Base-by-base conservation (phyloP, 768 basidiomycete species). In the Gyrodon lividus region DNA sequence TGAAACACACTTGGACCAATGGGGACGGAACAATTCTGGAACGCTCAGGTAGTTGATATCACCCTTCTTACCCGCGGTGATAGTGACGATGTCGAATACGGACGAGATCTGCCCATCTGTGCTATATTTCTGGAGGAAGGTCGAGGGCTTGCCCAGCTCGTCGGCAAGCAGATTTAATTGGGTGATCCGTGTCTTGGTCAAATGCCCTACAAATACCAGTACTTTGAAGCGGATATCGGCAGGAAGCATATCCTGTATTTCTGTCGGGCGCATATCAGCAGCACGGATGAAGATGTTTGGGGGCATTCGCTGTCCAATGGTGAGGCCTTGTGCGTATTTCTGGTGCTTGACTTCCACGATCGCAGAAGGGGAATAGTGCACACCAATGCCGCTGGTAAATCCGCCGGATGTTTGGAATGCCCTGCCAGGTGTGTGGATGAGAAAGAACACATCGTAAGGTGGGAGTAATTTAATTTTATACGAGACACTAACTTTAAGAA, bases 181-280 rank as follows among this genome's bases (percentile, higher is more conserved):
- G 37, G 17, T 13, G 16, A 48, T 42, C 43, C 67, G 65, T 12
- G 37, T 24, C 41, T 64, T 50, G 7, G 59, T 60, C 19, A 69
- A 46, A 20, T 50, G 16, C 13, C 74, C 73, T 5, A 64, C 58
- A 46, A 74, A 74, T 38, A 71, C 17, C 6, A 75, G 39, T 6
- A 74, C 16, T 37, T 77, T 72, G 63, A 72, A 77, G 17, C 74
- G 63, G 14, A 56, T 57, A 35, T 78, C 72, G 2, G 70, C 48
- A 0, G 68, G 68, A n/a, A 76, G 60, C 22, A 74, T 43, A 51
- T 77, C 75, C 3, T 75, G 75, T 26, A 78, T 55, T 17, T 77
- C 71, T 16, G 67, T 46, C 0, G 72, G 71, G 5, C 69, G 65
- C 6, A 61, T 63, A 39, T 78, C 68, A 4, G 72, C 70, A 8